Base-by-base conservation (phyloP, 768 basidiomycete genomes). In the Filobasidium floriforme region DNA sequence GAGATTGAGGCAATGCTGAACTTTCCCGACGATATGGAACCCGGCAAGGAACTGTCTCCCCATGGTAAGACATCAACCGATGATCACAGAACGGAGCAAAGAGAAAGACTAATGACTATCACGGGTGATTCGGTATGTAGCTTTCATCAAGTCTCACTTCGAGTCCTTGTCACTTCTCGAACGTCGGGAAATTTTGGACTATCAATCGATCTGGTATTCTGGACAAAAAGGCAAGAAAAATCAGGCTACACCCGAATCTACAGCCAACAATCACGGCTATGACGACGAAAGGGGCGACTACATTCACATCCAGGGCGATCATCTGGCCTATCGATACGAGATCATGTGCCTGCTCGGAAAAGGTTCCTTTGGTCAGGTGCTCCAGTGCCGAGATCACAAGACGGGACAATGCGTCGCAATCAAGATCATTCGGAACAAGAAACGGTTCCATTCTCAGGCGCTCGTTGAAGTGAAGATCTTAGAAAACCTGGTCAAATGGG, bases 371-470 rank as follows among this genome's bases (percentile, higher is more conserved):
- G 96, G 96, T 19, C 96, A 98, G 76, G 96, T 99, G 15, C 79
- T 97, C 22, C 88, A 90, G 75, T 97, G 94, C 78, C 87, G 94
- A 49, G 96, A 98, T 79, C 90, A 98, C 76, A 87, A 86, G 73
- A 92, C 92, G 14, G 96, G 96, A 11, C 85, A 89, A 73, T 92
- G 91, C n/a, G 90, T 98, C 11, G 96, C 96, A 19, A 87, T 99
- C 81, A 99, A 99, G 83, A 98, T 99, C 69, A 98, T 99, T 72
- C 87, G 96, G 46, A 98, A 98, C 82, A 98, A 97, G 83, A 97
- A 98, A 80, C 84, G 96, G 59, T 98, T 98, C 82, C 93, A 98
- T 77, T 90, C 94, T 73, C 96, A 98, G 78, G 96, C 94, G 0
- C 79, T 98, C 52, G 93, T 98, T n/a, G 96, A 98, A 81, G 94